Conservation (phyloP, 345 rosid genomes). For the Erysimum cheiranthoides region DNA sequence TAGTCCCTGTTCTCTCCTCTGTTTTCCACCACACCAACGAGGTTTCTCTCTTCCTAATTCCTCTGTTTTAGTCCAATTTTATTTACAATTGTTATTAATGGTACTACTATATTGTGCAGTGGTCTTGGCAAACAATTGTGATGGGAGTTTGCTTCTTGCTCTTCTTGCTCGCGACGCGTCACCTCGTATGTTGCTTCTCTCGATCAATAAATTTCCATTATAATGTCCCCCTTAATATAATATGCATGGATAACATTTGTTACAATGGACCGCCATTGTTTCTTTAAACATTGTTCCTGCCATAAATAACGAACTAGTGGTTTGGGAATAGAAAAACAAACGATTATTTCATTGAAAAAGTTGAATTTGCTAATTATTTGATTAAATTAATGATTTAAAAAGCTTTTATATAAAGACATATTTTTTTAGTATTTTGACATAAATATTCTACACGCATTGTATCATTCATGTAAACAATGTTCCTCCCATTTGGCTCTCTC, state of each 20-base stretch:
- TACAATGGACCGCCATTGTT: constrained; percentile 10
- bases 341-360: neutral
- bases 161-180: constrained; percentile 72
- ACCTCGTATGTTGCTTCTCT: constrained; percentile 62
- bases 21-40: constrained; percentile 74
- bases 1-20: constrained; percentile 82
- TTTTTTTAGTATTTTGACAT: neutral
- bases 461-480: too few relatives aligned
- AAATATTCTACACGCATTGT: too few relatives aligned
- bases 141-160: constrained; percentile 87
- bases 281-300: constrained; percentile 10
- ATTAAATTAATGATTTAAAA: neutral
- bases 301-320: constrained; percentile 18
- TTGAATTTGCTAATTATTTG: neutral
- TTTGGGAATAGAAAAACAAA: neutral
- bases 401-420: neutral
- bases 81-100: neutral
- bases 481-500: too few relatives aligned
- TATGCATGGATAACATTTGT: constrained; percentile 38
- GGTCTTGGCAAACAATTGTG: constrained; percentile 96
- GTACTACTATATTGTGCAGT: constrained; percentile 57
- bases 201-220: neutral
- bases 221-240: neutral
- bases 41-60: constrained; percentile 52
- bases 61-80: neutral